Evolutionary conservation across 768 basidiomycete species (phyloP).

Genomic region (Russula virescens): DNA sequence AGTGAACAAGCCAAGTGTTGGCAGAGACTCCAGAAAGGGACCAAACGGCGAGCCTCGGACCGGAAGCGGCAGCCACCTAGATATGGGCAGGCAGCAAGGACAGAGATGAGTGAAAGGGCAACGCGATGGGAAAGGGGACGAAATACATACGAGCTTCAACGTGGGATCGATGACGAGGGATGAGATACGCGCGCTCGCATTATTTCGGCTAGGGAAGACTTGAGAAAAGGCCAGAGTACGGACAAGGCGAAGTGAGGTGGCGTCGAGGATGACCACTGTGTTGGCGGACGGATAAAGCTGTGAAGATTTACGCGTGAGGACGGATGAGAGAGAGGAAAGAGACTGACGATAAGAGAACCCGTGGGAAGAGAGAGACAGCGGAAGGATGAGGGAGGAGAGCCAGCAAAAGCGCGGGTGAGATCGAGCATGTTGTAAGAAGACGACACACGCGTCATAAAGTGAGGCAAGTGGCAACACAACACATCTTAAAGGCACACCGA

Average conservation of each 20-base stretch:
- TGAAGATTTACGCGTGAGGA: constrained; percentile 14
- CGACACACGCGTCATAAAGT: constrained; percentile 9
- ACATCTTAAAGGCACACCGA: no score
- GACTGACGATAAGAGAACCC: constrained; percentile 55
- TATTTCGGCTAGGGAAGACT: constrained; percentile 60
- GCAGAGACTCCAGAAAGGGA: constrained; percentile 59
- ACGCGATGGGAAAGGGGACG: not conserved
- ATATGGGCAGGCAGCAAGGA: no score
- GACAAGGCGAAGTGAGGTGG: constrained; percentile 55
- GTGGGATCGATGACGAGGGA: constrained; percentile 68
- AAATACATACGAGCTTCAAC: constrained; percentile 68
- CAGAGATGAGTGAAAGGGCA: not conserved
- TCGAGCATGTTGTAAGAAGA: constrained; percentile 37
- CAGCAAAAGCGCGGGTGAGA: constrained; percentile 41
- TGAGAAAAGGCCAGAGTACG: constrained; percentile 76
- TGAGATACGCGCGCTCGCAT: constrained; percentile 43
- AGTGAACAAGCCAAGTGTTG: constrained; percentile 74
- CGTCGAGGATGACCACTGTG: constrained; percentile 64
- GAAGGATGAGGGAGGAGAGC: constrained; percentile 49
- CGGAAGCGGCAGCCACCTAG: constrained; percentile 71
- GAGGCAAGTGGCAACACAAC: no score
- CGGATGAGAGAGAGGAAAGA: not conserved
- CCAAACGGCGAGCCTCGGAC: constrained; percentile 70
- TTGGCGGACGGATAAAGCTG: constrained; percentile 73
- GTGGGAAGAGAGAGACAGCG: constrained; percentile 53